These are phyloP conservation scores for Cystobasidiaceae sp. DNA, from an alignment of 1,284 basidiomycete species.

Conservation along the genomic window DNA sequence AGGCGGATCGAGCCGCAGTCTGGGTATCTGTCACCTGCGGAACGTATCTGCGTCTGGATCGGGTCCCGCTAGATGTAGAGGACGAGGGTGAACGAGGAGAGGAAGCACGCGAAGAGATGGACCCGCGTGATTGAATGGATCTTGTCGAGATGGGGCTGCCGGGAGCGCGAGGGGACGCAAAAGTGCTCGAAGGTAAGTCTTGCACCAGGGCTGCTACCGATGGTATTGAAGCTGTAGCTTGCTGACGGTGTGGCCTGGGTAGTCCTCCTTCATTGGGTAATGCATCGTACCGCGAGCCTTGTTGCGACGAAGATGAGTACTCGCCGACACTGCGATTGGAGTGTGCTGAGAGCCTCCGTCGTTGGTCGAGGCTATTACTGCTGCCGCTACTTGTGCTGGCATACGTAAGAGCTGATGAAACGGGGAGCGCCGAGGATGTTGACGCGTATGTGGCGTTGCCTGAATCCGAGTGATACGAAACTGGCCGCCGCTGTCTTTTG, in stretches of 20 bases:
- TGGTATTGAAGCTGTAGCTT: neutral
- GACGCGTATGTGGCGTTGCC: neutral
- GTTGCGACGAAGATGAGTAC: no score
- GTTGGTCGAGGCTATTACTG: no score
- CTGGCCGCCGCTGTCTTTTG: neutral
- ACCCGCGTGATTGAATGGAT: neutral
- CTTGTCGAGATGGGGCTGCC: neutral
- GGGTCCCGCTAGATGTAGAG: conserved; percentile 8
- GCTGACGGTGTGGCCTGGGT: no score
- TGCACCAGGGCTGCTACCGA: conserved; percentile 1
- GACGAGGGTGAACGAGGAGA: conserved; percentile 16
- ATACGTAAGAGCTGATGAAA: no score
- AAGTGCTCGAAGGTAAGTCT: neutral
- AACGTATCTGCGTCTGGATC: conserved; percentile 1
- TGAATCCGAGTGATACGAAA: neutral
- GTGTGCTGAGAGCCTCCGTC: no score
- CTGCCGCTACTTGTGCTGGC: no score
- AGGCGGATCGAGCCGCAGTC: neutral
- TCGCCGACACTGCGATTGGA: no score
- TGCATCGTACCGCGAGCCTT: no score
- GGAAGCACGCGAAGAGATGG: conserved; percentile 18
- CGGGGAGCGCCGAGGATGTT: no score
- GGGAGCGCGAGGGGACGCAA: neutral
- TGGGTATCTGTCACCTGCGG: neutral
- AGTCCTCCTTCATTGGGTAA: no score